Conservation (phyloP, 1,284 basidiomycete genomes). For the Amylostereum areolatum region DNA sequence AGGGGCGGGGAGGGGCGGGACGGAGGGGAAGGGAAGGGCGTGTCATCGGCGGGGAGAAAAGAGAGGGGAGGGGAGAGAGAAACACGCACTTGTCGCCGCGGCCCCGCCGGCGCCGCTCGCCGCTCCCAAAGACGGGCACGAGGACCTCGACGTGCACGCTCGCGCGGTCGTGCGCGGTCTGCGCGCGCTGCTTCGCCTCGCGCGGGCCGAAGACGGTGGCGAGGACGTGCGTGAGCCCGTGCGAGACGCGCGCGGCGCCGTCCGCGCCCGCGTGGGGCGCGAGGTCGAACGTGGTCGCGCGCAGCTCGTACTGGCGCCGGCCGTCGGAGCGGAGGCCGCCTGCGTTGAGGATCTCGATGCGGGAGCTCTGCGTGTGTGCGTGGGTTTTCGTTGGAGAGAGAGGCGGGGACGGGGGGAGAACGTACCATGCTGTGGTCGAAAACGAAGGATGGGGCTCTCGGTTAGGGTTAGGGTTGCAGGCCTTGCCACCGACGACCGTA, state of each 20-base stretch:
- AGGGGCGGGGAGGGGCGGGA: neutral
- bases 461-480: no score
- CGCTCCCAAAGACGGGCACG: conserved; percentile 82
- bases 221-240: conserved; percentile 86
- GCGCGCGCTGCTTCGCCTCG: conserved; percentile 75
- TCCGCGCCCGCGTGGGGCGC: conserved; percentile 76
- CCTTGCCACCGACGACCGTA: no score
- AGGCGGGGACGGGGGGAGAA: no score
- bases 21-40: no score
- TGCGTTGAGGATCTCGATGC: conserved; percentile 86
- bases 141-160: conserved; percentile 83
- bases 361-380: conserved; percentile 59
- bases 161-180: conserved; percentile 77
- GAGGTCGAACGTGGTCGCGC: conserved; percentile 77
- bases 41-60: no score
- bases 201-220: conserved; percentile 89
- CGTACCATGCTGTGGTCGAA: no score
- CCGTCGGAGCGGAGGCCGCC: conserved; percentile 90
- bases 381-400: no score
- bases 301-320: conserved; percentile 84
- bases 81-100: conserved; percentile 82
- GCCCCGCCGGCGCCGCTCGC: conserved; percentile 69
- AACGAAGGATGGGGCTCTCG: no score
- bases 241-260: conserved; percentile 78
- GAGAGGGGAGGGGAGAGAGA: conserved; percentile 3